Evolutionary conservation across 306 rosid genomes (phyloP).

Genomic region (Fragaria ananassa): DNA sequence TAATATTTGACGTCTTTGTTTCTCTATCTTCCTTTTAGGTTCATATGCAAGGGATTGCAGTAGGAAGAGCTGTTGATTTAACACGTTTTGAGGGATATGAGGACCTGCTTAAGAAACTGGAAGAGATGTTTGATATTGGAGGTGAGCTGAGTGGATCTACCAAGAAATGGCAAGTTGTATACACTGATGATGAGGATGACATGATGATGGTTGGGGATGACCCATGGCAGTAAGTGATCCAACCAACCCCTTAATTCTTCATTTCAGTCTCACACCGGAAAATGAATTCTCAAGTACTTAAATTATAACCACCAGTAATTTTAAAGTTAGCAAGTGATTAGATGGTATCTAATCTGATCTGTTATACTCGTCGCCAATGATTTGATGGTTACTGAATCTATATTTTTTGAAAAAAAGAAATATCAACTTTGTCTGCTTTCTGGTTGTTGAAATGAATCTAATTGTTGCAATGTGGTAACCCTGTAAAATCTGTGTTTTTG

Average conservation of each 20-base stretch:
- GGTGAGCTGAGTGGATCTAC: constrained; percentile 73
- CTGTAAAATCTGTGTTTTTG: constrained; percentile 13
- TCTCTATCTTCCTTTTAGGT: constrained; percentile 44
- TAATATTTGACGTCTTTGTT: neutral
- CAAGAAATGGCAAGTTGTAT: constrained; percentile 87
- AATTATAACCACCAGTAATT: neutral
- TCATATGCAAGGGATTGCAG: constrained; percentile 99
- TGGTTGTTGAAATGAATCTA: neutral
- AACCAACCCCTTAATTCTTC: constrained; percentile 2
- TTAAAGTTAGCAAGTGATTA: neutral
- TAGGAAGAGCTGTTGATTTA: constrained; percentile 96
- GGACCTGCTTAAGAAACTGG: constrained; percentile 77
- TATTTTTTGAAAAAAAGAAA: neutral
- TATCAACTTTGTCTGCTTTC: neutral
- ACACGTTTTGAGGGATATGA: constrained; percentile 69
- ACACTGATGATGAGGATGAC: constrained; percentile 93
- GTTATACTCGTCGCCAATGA: neutral
- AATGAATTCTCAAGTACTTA: neutral
- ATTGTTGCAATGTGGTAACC: neutral
- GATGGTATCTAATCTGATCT: neutral
- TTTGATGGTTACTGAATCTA: neutral
- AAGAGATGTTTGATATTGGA: constrained; percentile 89
- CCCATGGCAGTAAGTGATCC: constrained; percentile 87
- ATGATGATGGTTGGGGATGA: constrained; percentile 99
- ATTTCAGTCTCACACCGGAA: neutral